Evolutionary conservation across 306 rosid genomes (phyloP).

Genomic region (Canavalia ensiformis): DNA sequence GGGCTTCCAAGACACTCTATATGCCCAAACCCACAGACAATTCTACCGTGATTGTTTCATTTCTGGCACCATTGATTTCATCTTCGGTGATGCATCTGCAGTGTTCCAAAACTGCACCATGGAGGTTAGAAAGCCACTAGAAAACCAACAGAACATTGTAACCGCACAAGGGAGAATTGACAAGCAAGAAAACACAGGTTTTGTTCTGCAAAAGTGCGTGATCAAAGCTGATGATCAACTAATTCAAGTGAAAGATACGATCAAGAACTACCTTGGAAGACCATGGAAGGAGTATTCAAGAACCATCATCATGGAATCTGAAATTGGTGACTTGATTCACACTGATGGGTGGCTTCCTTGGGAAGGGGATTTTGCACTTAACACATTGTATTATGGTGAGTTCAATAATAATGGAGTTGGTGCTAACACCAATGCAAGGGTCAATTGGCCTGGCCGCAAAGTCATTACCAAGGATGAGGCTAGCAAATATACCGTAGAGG

Average conservation of each 20-base stretch:
- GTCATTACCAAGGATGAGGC: constrained; percentile 64
- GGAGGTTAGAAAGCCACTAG: constrained; percentile 61
- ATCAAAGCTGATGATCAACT: constrained; percentile 55
- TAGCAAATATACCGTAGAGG: constrained; percentile 52
- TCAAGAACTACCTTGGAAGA: constrained; percentile 76
- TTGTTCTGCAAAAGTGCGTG: constrained; percentile 71
- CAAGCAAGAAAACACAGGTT: constrained; percentile 59
- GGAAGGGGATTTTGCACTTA: constrained; percentile 74
- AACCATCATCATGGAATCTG: constrained; percentile 74
- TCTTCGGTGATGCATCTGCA: constrained; percentile 77
- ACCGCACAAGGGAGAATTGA: constrained; percentile 76
- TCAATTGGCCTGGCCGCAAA: constrained; percentile 73
- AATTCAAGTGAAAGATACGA: constrained; percentile 20
- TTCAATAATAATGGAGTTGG: constrained; percentile 76
- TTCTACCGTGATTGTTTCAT: constrained; percentile 72
- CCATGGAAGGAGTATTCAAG: constrained; percentile 84
- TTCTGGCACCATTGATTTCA: constrained; percentile 80
- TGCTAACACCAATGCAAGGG: constrained; percentile 60
- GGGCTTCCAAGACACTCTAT: constrained; percentile 84
- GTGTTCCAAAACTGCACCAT: constrained; percentile 74
- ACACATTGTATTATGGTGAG: constrained; percentile 75
- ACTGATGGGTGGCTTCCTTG: constrained; percentile 79
- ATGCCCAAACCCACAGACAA: constrained; percentile 75
- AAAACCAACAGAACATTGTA: constrained; percentile 65
- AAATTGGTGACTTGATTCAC: constrained; percentile 62